Evolutionary conservation across 2,329 filamentous ascomycete genomes (phyloP).

Genomic region (Plectosphaerella sp.): DNA sequence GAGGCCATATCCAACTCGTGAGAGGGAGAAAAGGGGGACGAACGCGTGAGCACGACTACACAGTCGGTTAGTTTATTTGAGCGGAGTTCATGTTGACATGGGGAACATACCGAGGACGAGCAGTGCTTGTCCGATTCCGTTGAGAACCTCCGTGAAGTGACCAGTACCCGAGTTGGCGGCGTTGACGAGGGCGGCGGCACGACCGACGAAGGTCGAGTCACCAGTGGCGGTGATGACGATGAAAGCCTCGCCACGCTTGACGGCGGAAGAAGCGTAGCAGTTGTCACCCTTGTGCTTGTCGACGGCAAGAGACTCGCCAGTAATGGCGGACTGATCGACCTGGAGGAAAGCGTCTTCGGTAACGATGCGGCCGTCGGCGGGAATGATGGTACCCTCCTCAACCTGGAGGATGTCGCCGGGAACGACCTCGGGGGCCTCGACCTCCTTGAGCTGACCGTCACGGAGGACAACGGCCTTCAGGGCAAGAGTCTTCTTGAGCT

Average conservation of each 20-base stretch:
- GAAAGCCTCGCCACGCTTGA: constrained; percentile 87
- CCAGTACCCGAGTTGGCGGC: constrained; percentile 69
- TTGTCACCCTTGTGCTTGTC: constrained; percentile 80
- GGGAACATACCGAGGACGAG: no score
- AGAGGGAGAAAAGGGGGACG: no score
- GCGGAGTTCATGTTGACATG: no score
- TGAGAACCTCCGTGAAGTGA: constrained; percentile 89
- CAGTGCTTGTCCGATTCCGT: constrained; percentile 78
- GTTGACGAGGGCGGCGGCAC: constrained; percentile 80
- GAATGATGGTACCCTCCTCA: constrained; percentile 89
- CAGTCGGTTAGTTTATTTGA: no score
- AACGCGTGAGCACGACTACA: no score
- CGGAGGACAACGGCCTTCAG: constrained; percentile 84
- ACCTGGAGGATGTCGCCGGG: constrained; percentile 87
- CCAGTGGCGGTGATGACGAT: constrained; percentile 79
- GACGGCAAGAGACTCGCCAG: constrained; percentile 85
- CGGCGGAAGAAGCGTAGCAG: constrained; percentile 79
- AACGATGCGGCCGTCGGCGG: constrained; percentile 84
- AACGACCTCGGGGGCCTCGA: constrained; percentile 79
- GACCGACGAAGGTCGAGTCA: constrained; percentile 87
- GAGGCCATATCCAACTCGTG: no score
- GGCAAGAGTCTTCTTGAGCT: constrained; percentile 85
- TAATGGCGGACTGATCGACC: constrained; percentile 89
- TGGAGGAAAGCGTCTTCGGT: constrained; percentile 82
- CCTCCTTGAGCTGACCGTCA: constrained; percentile 71